Evolutionary conservation across 2,329 filamentous ascomycete genomes (phyloP).

Genomic region (Aspergillus arachidicola): DNA sequence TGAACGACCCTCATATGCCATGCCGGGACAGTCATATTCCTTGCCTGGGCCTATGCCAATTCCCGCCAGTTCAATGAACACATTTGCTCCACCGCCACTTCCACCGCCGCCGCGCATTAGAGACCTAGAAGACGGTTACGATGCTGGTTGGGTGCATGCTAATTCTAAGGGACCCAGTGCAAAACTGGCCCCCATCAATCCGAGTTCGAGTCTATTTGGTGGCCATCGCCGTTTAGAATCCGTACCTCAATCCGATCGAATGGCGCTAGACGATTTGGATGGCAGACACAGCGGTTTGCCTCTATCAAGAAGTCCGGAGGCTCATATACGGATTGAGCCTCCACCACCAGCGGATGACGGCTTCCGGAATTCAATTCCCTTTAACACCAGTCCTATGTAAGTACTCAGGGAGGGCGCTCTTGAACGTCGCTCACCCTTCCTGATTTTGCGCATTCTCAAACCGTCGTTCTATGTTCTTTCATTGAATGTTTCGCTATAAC

Average conservation of each 20-base stretch:
- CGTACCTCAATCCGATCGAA: conserved; percentile 36
- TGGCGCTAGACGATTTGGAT: conserved; percentile 41
- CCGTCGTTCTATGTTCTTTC: not conserved
- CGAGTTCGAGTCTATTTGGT: conserved; percentile 54
- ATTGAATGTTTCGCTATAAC: not conserved
- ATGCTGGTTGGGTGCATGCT: conserved; percentile 65
- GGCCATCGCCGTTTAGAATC: conserved; percentile 43
- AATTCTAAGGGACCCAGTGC: conserved; percentile 56
- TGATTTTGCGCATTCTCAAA: not conserved
- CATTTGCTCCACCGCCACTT: conserved; percentile 61
- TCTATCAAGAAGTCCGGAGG: conserved; percentile 35
- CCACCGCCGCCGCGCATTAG: conserved; percentile 66
- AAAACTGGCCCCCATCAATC: conserved; percentile 50
- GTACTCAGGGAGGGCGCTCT: conserved; percentile 16
- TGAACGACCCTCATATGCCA: conserved; percentile 42
- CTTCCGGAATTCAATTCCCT: conserved; percentile 36
- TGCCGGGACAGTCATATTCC: conserved; percentile 44
- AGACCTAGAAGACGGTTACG: conserved; percentile 59
- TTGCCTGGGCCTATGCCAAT: conserved; percentile 64
- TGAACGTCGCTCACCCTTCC: not conserved
- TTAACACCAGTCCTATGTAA: conserved; percentile 36
- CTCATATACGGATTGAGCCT: conserved; percentile 39
- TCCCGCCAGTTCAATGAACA: conserved; percentile 54
- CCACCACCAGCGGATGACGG: conserved; percentile 34
- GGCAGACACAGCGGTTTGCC: conserved; percentile 33